Conservation (phyloP, 306 rosid genomes). For the Delonix regia region DNA sequence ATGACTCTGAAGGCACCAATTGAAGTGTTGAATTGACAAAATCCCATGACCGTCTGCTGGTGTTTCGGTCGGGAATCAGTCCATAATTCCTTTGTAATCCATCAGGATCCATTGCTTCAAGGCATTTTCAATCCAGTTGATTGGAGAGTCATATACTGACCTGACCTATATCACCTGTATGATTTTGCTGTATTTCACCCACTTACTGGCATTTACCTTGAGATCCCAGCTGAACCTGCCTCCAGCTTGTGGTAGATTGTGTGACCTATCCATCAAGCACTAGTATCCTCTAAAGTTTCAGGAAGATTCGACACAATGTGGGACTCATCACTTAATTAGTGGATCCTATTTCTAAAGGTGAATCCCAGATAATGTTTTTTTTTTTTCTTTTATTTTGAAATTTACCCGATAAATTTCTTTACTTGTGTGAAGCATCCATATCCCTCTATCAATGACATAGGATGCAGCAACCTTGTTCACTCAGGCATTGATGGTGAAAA, state of each 20-base stretch:
- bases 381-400: neutral
- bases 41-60: constrained; percentile 26
- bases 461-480: neutral
- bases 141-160: constrained; percentile 1
- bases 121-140: constrained; percentile 16
- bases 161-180: constrained; percentile 2
- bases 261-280: neutral
- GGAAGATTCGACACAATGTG: neutral
- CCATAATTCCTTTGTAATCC: neutral
- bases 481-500: neutral
- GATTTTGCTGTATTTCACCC: neutral
- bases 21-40: constrained; percentile 30
- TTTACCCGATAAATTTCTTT: neutral
- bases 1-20: constrained; percentile 42
- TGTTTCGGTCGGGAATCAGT: constrained; percentile 9
- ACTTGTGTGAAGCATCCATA: neutral
- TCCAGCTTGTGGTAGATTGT: constrained; percentile 3
- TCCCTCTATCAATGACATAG: no score
- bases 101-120: constrained; percentile 26
- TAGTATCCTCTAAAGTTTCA: neutral
- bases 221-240: constrained; percentile 12
- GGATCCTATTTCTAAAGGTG: neutral
- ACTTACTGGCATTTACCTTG: constrained; percentile 29
- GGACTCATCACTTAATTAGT: neutral
- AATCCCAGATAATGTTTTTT: neutral